These are phyloP conservation scores for Lentinula sp. DNA, from an alignment of 768 basidiomycete genomes.

Conservation along the genomic window DNA sequence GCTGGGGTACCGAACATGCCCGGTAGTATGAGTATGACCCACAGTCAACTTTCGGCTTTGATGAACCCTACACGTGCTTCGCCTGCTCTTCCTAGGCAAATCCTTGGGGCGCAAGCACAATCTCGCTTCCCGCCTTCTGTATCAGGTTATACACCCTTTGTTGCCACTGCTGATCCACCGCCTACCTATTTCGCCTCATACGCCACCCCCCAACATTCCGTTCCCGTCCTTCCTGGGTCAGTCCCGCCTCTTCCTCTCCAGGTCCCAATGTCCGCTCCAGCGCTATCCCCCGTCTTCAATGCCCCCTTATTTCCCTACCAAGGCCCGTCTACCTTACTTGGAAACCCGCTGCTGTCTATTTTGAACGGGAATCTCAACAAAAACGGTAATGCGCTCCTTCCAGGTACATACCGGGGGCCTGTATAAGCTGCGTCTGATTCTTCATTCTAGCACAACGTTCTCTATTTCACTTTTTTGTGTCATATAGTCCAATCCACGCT, in stretches of 20 bases:
- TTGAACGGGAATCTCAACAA: constrained; percentile 19
- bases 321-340: constrained; percentile 20
- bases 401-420: neutral
- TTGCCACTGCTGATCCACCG: neutral
- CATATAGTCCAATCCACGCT: neutral
- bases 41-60: constrained; percentile 40
- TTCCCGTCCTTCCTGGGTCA: neutral
- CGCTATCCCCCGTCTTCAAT: constrained; percentile 10
- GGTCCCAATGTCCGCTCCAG: constrained; percentile 8
- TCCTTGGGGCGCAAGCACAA: constrained; percentile 1
- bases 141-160: neutral
- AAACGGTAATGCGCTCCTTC: neutral
- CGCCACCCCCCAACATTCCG: constrained; percentile 1
- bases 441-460: neutral
- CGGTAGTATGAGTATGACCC: constrained; percentile 44
- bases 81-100: constrained; percentile 11
- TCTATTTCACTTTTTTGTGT: neutral
- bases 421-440: neutral
- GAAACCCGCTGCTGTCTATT: constrained; percentile 23
- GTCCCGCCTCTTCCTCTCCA: constrained; percentile 10
- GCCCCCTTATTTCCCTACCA: constrained; percentile 8
- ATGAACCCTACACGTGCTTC: constrained; percentile 29
- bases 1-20: constrained; percentile 6
- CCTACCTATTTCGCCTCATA: neutral
- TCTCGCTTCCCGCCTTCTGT: neutral